Evolutionary conservation across 345 rosid genomes (phyloP), one percentile per base, ranked within the genome.

Genomic region (Eucalyptus globulus): DNA sequence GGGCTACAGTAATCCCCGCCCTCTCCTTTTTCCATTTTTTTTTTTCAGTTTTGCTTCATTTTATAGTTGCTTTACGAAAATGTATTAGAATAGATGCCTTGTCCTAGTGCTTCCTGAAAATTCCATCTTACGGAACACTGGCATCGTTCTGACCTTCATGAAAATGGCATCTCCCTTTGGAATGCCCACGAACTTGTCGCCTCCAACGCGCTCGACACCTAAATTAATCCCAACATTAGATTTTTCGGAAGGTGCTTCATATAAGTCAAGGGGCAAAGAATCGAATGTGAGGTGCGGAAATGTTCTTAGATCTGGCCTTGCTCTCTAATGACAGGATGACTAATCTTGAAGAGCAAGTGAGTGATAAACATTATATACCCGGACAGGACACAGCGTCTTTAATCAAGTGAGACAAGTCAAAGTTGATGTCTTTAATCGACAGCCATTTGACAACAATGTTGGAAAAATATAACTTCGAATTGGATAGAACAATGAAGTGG

Each of bases 131-230:
- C 34, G 45, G 16, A 43, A 43, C 45, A 37, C 27, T 14, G 9
- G 9, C 72, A 51, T 58, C 34, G 15, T 69, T 87, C 93, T 89
- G 83, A 97, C 99, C 97, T 97, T 96, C 97, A 96, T 96, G 97
- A 96, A 96, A 86, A 96, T 94, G 87, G 99, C 96, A 85, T 97
- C 96, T 67, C 93, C 98, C 92, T 94, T 92, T 13, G 99, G 99
- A 88, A 95, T 93, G 85, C 96, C 94, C 4, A 65, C 94, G 90
- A 97, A 96, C 99, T 96, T 96, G 91, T 97, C 98, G 40, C 99
- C 99, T 60, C 97, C 98, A 87, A 96, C 95, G 89, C 95, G 97
- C 90, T 97, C 94, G 87, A 96, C 94, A 56, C 96, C 99, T 96
- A 50, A 76, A 88, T 16, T 11, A 15, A 22, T 44, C 81, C 44